Percentiles rank a stretch among this genome's conserved stretches.
Conservation (phyloP, 2,329 filamentous ascomycete genomes). For the Arthrobotrys musiformis region DNA sequence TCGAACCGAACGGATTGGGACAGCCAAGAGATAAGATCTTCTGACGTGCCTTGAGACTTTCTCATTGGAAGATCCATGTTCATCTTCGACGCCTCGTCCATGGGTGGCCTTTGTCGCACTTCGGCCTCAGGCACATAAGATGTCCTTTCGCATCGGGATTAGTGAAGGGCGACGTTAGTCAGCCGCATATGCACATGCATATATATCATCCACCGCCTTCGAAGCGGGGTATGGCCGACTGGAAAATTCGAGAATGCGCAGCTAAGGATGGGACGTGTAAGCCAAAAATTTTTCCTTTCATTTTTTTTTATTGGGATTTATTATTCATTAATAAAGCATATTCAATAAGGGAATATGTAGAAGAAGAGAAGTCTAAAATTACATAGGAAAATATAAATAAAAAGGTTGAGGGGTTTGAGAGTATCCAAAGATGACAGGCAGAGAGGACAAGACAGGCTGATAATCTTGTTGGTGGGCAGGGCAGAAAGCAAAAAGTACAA, state of each 20-base stretch:
- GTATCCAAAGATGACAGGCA: neutral
- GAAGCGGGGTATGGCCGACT: neutral
- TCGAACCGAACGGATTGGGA: constrained; percentile 28
- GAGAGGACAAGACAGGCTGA: neutral
- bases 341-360: constrained; percentile 41
- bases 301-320: constrained; percentile 32
- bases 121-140: no score
- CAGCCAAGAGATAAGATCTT: constrained; percentile 12
- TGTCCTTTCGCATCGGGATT: no score
- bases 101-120: no score
- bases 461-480: neutral
- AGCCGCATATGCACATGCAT: no score
- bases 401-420: neutral
- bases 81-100: neutral
- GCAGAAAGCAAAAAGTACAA: neutral
- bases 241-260: neutral
- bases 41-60: neutral
- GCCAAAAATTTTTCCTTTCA: constrained; percentile 1
- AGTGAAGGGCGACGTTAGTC: no score
- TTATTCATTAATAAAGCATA: constrained; percentile 54
- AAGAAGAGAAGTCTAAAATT: constrained; percentile 53
- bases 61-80: neutral
- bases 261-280: neutral
- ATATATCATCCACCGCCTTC: neutral
- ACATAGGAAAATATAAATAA: constrained; percentile 45